Conservation (phyloP, 495 filamentous ascomycete species). For the Jackrogersella minutella region DNA sequence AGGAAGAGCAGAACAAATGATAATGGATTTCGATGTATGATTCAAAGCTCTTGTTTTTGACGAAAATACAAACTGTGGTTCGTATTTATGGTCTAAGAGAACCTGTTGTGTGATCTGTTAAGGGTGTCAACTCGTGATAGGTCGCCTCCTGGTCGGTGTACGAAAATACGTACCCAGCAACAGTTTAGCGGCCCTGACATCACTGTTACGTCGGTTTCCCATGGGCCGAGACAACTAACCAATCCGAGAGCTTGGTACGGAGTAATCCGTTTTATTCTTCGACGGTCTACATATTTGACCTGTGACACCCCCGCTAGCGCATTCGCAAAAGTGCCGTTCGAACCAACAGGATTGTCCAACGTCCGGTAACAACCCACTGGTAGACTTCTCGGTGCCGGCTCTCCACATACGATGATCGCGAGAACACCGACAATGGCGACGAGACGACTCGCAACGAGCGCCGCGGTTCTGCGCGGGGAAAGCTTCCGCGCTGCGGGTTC, state of each 20-base stretch:
- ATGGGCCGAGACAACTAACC: neutral
- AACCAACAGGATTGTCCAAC: neutral
- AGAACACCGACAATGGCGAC: constrained; percentile 13
- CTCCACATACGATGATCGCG: neutral
- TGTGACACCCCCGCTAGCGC: neutral
- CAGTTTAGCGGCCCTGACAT: neutral
- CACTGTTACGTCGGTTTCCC: neutral
- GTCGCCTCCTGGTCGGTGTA: too few relatives aligned
- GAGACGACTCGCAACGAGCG: constrained; percentile 20
- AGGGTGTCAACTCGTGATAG: neutral
- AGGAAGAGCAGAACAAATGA: neutral
- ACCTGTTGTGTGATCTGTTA: neutral
- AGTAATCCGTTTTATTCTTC: neutral
- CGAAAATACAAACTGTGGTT: too few relatives aligned
- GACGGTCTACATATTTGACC: neutral
- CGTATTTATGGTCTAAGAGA: too few relatives aligned
- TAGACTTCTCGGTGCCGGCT: too few relatives aligned
- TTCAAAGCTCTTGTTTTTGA: too few relatives aligned
- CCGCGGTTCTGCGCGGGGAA: constrained; percentile 12
- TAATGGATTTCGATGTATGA: too few relatives aligned
- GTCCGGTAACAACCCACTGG: too few relatives aligned
- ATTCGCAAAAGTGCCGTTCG: neutral
- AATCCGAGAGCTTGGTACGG: constrained; percentile 1
- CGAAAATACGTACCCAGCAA: neutral
- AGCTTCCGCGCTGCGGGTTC: neutral